Evolutionary conservation across 2,329 filamentous ascomycete species (phyloP).

Genomic region (Gliomastix tumulicola): DNA sequence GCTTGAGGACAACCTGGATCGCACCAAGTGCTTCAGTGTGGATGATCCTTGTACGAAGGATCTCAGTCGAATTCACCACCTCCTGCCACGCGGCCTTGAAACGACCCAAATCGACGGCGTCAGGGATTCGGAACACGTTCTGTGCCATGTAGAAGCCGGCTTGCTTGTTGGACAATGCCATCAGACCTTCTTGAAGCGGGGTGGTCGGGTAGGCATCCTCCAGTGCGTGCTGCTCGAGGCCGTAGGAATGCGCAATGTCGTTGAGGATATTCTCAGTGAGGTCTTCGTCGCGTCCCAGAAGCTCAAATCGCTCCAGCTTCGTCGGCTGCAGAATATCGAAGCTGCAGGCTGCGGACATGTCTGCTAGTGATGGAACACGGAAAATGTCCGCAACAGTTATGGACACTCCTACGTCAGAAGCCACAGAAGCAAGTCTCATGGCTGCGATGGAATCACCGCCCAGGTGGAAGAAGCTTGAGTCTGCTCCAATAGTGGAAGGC

Average conservation of each 20-base stretch:
- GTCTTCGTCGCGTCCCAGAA: no score
- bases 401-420: conserved; percentile 28
- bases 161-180: neutral
- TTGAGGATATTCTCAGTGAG: neutral
- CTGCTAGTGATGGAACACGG: conserved; percentile 27
- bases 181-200: neutral
- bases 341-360: neutral
- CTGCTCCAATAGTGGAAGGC: conserved; percentile 17
- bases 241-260: neutral
- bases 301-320: no score
- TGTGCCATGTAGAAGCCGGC: conserved; percentile 11
- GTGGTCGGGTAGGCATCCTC: conserved; percentile 4
- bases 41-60: conserved; percentile 11
- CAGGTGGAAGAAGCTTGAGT: conserved; percentile 19
- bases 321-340: neutral
- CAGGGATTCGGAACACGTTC: conserved; percentile 7
- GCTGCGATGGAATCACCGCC: neutral
- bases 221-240: conserved; percentile 4
- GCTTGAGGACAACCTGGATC: neutral
- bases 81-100: conserved; percentile 6
- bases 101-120: conserved; percentile 7
- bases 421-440: conserved; percentile 19
- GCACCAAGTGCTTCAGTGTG: conserved; percentile 1
- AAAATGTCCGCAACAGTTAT: conserved; percentile 33
- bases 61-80: conserved; percentile 7